phyloP scores from a whole-genome alignment of 1,284 basidiomycete genomes.

The Sanghuangporus weigelae region DNA sequence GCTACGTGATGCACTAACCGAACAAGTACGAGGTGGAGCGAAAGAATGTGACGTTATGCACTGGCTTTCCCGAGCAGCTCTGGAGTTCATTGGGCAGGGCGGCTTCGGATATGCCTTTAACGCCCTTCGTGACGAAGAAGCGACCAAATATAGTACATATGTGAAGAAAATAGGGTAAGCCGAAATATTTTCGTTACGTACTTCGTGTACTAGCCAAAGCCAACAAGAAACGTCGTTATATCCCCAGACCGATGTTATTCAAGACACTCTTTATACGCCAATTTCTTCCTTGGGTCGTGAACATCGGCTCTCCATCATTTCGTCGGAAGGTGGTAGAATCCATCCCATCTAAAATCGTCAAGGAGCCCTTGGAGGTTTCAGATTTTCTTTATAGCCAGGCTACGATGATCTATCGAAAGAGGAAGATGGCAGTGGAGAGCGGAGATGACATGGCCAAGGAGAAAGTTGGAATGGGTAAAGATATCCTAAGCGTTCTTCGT shows the following conservation, averaged over 20 bases:
- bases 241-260: constrained; percentile 1
- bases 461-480: constrained; percentile 24
- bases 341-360: constrained; percentile 1
- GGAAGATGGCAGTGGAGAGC: constrained; percentile 16
- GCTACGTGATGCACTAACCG: constrained; percentile 25
- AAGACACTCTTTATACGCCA: constrained; percentile 3
- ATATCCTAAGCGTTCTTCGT: constrained; percentile 25
- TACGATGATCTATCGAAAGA: constrained; percentile 15
- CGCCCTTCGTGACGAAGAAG: constrained; percentile 24
- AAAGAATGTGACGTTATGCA: constrained; percentile 35
- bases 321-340: constrained; percentile 13
- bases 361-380: constrained; percentile 31
- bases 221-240: neutral
- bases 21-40: constrained; percentile 15
- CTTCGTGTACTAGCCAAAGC: neutral
- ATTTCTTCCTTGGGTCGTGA: constrained; percentile 9
- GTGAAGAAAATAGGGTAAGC: constrained; percentile 27
- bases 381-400: constrained; percentile 17
- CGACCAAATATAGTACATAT: constrained; percentile 27
- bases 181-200: neutral
- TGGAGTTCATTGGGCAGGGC: constrained; percentile 31
- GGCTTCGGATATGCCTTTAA: constrained; percentile 23
- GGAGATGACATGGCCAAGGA: constrained; percentile 18
- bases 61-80: constrained; percentile 35
- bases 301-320: constrained; percentile 19